A percentile compares a stretch with the other conserved stretches of the same genome.
phyloP scores from a whole-genome alignment of 148 eudicot species.

The Rhododendron mucronatum region DNA sequence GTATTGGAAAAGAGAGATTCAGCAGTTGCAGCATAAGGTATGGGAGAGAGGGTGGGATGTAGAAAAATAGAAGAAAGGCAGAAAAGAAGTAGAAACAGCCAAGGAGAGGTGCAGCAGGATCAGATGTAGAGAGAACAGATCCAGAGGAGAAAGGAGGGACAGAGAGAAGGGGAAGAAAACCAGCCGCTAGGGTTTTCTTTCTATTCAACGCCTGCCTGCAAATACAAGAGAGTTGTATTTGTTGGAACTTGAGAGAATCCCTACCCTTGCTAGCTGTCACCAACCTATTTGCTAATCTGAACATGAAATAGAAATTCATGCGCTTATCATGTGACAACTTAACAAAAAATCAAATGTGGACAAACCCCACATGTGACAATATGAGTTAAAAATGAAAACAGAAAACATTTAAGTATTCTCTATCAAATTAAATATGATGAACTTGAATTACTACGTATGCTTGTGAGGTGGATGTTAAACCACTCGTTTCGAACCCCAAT shows the following conservation, averaged over 20 bases:
- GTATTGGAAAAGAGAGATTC: neutral
- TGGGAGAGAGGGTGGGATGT: neutral
- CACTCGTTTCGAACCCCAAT: neutral
- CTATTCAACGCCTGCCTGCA: neutral
- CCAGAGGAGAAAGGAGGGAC: neutral
- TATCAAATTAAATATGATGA: neutral
- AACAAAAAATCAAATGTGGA: neutral
- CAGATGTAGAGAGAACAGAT: neutral
- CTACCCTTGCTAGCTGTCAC: neutral
- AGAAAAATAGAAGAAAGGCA: neutral
- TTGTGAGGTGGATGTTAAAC: neutral
- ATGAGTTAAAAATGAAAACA: neutral
- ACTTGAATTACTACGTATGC: neutral
- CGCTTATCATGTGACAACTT: neutral
- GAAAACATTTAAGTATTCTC: too few species aligned
- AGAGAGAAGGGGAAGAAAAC: neutral
- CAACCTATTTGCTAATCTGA: neutral
- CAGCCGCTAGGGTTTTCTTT: neutral
- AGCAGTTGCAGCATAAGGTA: neutral
- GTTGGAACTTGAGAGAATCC: neutral
- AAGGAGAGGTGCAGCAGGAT: neutral
- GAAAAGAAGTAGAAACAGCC: too few species aligned
- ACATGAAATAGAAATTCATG: neutral
- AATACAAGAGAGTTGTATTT: neutral
- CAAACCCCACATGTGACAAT: neutral